Conservation (phyloP, 2,329 filamentous ascomycete species). For the Diaporthe caulivora region DNA sequence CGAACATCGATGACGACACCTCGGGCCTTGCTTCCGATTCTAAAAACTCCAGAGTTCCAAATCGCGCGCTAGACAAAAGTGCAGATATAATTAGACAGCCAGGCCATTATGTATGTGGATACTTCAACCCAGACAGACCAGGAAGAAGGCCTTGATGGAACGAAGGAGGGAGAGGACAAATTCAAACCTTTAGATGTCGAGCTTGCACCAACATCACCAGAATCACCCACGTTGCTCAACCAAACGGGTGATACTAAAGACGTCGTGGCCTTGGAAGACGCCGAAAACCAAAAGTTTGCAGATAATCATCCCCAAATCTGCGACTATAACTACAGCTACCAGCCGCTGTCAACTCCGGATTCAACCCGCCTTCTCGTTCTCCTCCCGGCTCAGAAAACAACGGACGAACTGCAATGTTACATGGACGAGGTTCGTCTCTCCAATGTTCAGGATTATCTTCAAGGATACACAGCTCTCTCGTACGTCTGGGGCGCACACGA, state of each 20-base stretch:
- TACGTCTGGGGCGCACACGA: background rate
- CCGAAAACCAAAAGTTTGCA: background rate
- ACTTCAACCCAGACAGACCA: no score
- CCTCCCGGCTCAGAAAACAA: background rate
- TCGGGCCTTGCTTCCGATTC: no score
- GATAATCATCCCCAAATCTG: no score
- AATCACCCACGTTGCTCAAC: background rate
- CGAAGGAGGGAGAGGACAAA: no score
- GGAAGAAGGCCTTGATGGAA: no score
- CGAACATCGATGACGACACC: background rate
- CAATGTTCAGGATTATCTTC: background rate
- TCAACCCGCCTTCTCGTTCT: background rate
- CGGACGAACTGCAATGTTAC: background rate
- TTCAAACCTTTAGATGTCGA: background rate
- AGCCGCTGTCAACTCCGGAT: background rate
- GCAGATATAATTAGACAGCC: background rate
- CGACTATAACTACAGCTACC: background rate
- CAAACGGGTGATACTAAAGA: background rate
- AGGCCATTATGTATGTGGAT: background rate
- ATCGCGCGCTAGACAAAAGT: background rate
- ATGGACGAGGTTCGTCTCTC: slow-evolving; percentile 1
- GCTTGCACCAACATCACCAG: background rate
- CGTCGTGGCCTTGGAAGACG: no score
- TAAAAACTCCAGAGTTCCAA: accelerated
- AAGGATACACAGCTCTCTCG: background rate